Conservation (phyloP, 2,329 filamentous ascomycete genomes). For the Ophiocordyceps camponoti-leonardi region DNA sequence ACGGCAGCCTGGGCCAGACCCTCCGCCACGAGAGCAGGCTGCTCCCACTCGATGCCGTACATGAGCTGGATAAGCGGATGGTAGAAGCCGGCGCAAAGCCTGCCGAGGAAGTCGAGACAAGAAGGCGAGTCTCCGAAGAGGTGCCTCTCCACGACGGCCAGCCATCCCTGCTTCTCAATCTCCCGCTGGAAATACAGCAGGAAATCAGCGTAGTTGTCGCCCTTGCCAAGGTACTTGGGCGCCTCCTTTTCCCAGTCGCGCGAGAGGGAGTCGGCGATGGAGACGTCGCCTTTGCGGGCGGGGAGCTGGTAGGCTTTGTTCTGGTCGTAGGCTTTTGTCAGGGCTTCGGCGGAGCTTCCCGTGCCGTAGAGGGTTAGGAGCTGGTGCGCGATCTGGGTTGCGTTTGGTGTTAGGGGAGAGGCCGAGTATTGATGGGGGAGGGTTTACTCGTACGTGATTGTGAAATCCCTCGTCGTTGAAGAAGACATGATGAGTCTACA, state of each 20-base stretch:
- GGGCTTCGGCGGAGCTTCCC: constrained; percentile 39
- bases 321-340: constrained; percentile 46
- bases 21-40: constrained; percentile 67
- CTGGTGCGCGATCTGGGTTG: constrained; percentile 46
- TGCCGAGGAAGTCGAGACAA: constrained; percentile 50
- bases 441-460: constrained; percentile 51
- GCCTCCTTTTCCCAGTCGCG: constrained; percentile 37
- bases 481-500: constrained; percentile 52
- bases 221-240: constrained; percentile 42
- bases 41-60: constrained; percentile 67
- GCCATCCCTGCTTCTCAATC: constrained; percentile 45
- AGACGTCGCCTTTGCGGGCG: constrained; percentile 12
- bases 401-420: not conserved
- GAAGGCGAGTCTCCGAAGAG: constrained; percentile 51
- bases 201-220: constrained; percentile 51
- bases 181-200: constrained; percentile 60
- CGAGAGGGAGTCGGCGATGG: constrained; percentile 23
- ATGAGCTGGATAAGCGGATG: constrained; percentile 77
- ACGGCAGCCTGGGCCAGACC: constrained; percentile 62
- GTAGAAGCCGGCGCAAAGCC: constrained; percentile 52
- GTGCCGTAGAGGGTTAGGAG: constrained; percentile 63
- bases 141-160: constrained; percentile 45
- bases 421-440: not conserved
- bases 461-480: constrained; percentile 65
- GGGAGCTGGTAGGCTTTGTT: constrained; percentile 53